Evolutionary conservation across 1,139 yeast genomes (phyloP), one percentile per base, ranked within the genome.

Genomic region (Saccharomyces hybrid): DNA sequence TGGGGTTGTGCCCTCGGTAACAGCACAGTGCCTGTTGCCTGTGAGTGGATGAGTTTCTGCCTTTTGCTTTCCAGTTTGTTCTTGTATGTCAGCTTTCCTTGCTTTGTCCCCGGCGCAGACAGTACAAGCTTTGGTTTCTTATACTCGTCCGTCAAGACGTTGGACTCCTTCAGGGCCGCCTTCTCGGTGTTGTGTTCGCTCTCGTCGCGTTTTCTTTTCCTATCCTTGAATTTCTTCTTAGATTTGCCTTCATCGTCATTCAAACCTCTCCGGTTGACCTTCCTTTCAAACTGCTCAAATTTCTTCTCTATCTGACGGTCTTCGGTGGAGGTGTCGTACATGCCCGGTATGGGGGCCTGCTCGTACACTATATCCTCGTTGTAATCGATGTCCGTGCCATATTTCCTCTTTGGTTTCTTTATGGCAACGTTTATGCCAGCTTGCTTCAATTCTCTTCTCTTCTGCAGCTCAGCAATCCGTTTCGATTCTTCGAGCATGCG

Each of bases 321-420:
- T 66, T 91, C 98, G 31, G 78, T 82, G 0, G 75, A 65, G 0
- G 84, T 82, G 63, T 87, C 95, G 66, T 85, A 87, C 14, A 81
- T 70, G 0, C 97, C 97, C 0, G 73, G 73, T 4, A 78, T 78
- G 0, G 96, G 95, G n/a, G 71, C 72, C 56, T 81, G 83, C 63
- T 90, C 95, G 64, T 87, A 86, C 0, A 93, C 89, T 14, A 91
- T 82, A 63, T 88, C 97, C 1, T 82, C 86, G 67, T 84, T 87
- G 67, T 88, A 89, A 67, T 91, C 97, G 67, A 88, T 81, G 62
- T 84, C 86, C 42, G 80, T 78, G 49, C 79, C 77, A 63, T 79
- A 81, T 63, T 80, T 82, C 61, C 75, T 80, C 59, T 76, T 78
- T 14, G 68, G 65, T 3, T 68, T 69, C 55, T 61, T 68, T 7